A percentile compares a stretch with the other conserved stretches of the same genome.
phyloP scores from a whole-genome alignment of 768 basidiomycete species.

The Megacollybia marginata region DNA sequence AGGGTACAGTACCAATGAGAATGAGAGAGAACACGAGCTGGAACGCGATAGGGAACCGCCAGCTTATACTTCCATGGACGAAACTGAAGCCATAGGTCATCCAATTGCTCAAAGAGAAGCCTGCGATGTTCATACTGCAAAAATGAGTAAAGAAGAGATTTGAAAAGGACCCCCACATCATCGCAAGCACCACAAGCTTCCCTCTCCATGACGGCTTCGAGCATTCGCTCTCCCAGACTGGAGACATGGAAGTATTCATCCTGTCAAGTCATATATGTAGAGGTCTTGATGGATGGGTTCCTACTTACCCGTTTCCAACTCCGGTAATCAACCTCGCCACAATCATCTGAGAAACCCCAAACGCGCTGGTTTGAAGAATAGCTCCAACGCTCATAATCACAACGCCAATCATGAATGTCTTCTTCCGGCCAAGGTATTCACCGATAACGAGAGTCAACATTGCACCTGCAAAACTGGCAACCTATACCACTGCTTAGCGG shows the following conservation, averaged over 20 bases:
- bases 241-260: constrained; percentile 41
- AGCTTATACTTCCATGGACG: constrained; percentile 31
- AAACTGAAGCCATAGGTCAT: constrained; percentile 48
- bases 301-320: not conserved
- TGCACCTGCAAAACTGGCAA: constrained; percentile 35
- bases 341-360: constrained; percentile 40
- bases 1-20: constrained; percentile 36
- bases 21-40: constrained; percentile 40
- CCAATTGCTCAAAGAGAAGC: constrained; percentile 45
- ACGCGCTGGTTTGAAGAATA: constrained; percentile 39
- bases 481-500: not conserved
- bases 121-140: constrained; percentile 40
- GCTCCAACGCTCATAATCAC: constrained; percentile 47
- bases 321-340: constrained; percentile 40
- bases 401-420: constrained; percentile 41
- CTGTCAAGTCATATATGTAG: constrained; percentile 10
- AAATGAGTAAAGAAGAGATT: not conserved
- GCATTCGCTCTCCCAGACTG: constrained; percentile 47
- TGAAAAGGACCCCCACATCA: constrained; percentile 29
- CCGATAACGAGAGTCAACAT: constrained; percentile 24
- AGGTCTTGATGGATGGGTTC: not conserved
- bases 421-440: constrained; percentile 25
- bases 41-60: constrained; percentile 46
- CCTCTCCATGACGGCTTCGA: constrained; percentile 41
- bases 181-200: constrained; percentile 40